Evolutionary conservation across 192 early-diverging fungal genomes (phyloP).

Genomic region (Gorgonomyces haynaldii): DNA sequence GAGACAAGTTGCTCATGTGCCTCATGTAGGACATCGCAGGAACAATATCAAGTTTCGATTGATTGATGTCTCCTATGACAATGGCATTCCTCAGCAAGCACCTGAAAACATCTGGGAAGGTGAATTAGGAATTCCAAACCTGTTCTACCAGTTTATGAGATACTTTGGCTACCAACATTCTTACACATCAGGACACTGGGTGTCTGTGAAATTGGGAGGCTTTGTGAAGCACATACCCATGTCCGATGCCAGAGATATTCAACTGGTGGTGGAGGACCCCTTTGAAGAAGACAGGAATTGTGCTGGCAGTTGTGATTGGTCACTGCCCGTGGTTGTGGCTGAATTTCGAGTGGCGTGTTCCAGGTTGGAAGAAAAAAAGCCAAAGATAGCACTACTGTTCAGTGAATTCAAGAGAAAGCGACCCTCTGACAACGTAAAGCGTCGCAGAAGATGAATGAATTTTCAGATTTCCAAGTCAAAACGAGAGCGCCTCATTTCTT

Average conservation of each 20-base stretch:
- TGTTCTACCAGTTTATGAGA: slow-evolving; percentile 4
- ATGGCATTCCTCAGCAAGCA: background rate
- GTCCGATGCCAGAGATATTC: background rate
- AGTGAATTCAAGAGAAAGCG: too few relatives aligned
- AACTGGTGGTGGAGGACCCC: slow-evolving; percentile 1
- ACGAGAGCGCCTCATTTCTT: too few relatives aligned
- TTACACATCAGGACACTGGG: background rate
- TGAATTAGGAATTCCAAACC: background rate
- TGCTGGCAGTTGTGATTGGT: too few relatives aligned
- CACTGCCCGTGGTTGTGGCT: too few relatives aligned
- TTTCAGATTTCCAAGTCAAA: too few relatives aligned
- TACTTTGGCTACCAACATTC: slow-evolving; percentile 4
- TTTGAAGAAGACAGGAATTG: slow-evolving; percentile 8
- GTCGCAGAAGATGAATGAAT: too few relatives aligned
- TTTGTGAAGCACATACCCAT: background rate
- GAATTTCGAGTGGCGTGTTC: too few relatives aligned
- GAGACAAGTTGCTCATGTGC: background rate
- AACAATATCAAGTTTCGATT: background rate
- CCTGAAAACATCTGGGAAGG: background rate
- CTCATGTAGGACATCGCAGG: background rate
- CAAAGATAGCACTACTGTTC: too few relatives aligned
- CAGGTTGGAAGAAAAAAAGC: too few relatives aligned
- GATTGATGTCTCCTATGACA: background rate
- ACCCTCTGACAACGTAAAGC: too few relatives aligned
- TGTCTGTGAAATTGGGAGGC: background rate